Base-by-base conservation (phyloP, 2,329 filamentous ascomycete genomes). In the Hypoxylon sp. region DNA sequence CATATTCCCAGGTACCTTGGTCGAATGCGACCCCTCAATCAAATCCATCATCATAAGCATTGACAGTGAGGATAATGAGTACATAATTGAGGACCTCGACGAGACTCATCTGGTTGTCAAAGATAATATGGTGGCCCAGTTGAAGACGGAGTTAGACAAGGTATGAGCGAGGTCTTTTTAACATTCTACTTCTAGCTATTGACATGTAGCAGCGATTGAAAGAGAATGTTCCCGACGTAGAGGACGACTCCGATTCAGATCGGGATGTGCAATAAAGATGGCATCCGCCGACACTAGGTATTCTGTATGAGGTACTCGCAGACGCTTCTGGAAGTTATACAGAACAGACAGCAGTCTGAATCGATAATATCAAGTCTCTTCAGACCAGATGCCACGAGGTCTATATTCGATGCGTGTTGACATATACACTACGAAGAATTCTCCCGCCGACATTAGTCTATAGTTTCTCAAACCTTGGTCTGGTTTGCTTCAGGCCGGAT, bases 11-110 rank as follows among this genome's bases (percentile, higher is more conserved):
- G 92, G 92, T 69, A 90, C 93, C 29, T 86, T 95, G 71, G 89
- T 95, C 80, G 89, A 93, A 80, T 93, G 91, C 80, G 92, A 95
- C 78, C 91, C 92, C n/a, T 93, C 91, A 48, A 94, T 95, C 85
- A 94, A 94, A 81, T 92, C 92, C 70, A 93, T 94, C 83, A 91
- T 95, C 75, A 84, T 92, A 73, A 92, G 90, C 75, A 92, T 95
- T 73, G 91, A 95, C 80, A 87, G 84, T 74, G 84, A 88, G 63
- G 85, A 86, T 72, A 89, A 94, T 79, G 89, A 91, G 71, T 93
- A 89, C 78, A 92, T 95, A 76, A 92, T 94, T 69, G 91, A 94
- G 74, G 91, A 94, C 69, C 86, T 94, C 1, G 92, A 94, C 80
- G 92, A 94, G 66, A 87, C 92, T 77, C 90, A 91, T 64, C 84